A percentile compares a stretch with the other conserved stretches of the same genome.
These are phyloP conservation scores for Serendipita indica DNA, from an alignment of 768 basidiomycete genomes.

Conservation along the genomic window DNA sequence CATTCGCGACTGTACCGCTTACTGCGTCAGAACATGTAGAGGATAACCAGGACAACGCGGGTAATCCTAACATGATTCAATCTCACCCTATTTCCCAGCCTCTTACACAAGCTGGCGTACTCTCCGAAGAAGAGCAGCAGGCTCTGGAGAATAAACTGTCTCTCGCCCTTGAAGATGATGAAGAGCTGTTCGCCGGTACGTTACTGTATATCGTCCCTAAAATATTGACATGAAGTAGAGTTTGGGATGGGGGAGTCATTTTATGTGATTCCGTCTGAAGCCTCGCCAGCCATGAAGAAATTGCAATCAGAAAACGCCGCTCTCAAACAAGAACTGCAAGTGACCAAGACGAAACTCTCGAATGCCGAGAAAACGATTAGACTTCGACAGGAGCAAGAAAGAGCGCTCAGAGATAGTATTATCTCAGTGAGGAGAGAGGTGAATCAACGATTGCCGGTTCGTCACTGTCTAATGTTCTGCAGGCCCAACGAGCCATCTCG, in stretches of 20 bases:
- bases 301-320: slow-evolving; percentile 52
- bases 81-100: background rate
- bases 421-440: slow-evolving; percentile 55
- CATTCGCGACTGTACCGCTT: slow-evolving; percentile 73
- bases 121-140: background rate
- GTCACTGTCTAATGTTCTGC: background rate
- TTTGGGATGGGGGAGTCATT: slow-evolving; percentile 40
- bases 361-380: slow-evolving; percentile 49
- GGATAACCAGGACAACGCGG: background rate
- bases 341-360: slow-evolving; percentile 41
- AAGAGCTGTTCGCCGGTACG: slow-evolving; percentile 31
- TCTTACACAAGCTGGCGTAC: background rate
- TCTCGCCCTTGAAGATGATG: slow-evolving; percentile 43
- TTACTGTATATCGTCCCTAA: background rate
- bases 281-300: slow-evolving; percentile 35
- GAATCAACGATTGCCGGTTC: slow-evolving; percentile 12
- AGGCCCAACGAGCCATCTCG: slow-evolving; percentile 74
- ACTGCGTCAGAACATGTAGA: background rate
- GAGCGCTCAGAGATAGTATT: slow-evolving; percentile 68
- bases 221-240: background rate
- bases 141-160: slow-evolving; percentile 14
- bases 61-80: background rate
- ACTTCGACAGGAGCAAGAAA: slow-evolving; percentile 62
- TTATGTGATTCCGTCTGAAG: slow-evolving; percentile 40
- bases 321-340: slow-evolving; percentile 46